Evolutionary conservation across 768 basidiomycete genomes (phyloP), one percentile per base, ranked within the genome.

Genomic region (Xerocomus potaroensis): DNA sequence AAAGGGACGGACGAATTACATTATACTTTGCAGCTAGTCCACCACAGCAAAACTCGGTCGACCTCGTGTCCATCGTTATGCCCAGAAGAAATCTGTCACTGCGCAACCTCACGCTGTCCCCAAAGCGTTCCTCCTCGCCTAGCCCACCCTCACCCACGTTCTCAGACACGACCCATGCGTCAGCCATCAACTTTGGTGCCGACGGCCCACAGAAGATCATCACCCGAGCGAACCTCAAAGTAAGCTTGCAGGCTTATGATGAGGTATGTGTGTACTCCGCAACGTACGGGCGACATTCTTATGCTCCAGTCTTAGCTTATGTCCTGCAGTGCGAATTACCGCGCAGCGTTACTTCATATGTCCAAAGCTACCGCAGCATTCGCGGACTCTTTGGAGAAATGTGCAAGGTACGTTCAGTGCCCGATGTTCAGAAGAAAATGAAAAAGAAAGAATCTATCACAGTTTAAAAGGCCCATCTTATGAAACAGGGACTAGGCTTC

Each of bases 361-460:
- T 87, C 88, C 30, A 81, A 80, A 45, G 90, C 83, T 16, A 90
- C 89, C 8, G 87, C 91, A 34, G 75, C 76, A 3, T 91, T 96
- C 58, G 93, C 93, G 29, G 82, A 87, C 63, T 84, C 92, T 21
- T 78, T 95, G 77, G 84, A 90, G 66, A 74, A 76, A 45, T 93
- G 91, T 51, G 81, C 91, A 45, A 79, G 82, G 90, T 92, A 60
- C 50, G 83, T 69, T 39, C 33, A 15, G 35, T 24, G 16, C 18
- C 23, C 29, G 2, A 36, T 16, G n/a, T 31, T 23, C 8, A 18
- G 32, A 40, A 41, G 16, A 15, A 31, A 24, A 16, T 24, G 27
- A 23, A 16, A 5, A n/a, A 39, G 12, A 29, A 30, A 47, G 30
- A 51, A 22, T 12, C 19, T 29, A 19, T 23, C 47, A 5, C 54